Base-by-base conservation (phyloP, 2,329 filamentous ascomycete genomes). In the Aspergillus unguis region DNA sequence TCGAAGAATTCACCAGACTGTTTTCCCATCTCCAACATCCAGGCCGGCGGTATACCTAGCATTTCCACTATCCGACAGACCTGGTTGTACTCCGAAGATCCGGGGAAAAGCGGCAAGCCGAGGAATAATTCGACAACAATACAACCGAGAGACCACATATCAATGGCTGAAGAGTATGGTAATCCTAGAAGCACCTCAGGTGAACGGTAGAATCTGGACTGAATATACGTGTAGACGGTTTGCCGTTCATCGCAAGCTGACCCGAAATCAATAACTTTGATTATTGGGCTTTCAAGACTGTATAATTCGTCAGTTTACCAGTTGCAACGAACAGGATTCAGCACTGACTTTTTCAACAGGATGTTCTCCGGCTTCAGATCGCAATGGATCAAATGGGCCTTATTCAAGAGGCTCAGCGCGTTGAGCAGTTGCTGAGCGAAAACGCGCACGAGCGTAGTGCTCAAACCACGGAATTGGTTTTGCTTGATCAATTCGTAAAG, bases 1-100 rank as follows among this genome's bases (percentile, higher is more conserved):
- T 99, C 92, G 65, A 96, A 99, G 70, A 99, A 99, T 64, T 97
- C 92, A 41, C 90, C 90, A 1, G 92, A 90, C 71, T 99, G 94
- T 74, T 99, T 99, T 63, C 94, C 94, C 82, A 96, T 95, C 69
- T 99, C 94, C 52, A 99, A 82, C 94, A 99, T 99, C 94, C 94
- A 99, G 59, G 91, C 95, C 35, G 91, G 92, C 1, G 94, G 92
- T 60, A 96, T 86, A 8, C 94, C 94, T 6, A 99, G 82, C 94
- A 99, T 99, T 74, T 99, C 94, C 25, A 94, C 92, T 58, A 99
- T 99, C 48, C 94, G 83, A 28, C 92, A 92, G 17, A 99, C 92
- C 71, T 99, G 94, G 64, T 99, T 99, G 74, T 99, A 99, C 72
- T 99, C 94, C 2, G 94, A 99, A 0, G 92, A 97, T 28, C 94